Evolutionary conservation across 192 early-diverging fungal species (phyloP).

Genomic region (Coemansia biformis): DNA sequence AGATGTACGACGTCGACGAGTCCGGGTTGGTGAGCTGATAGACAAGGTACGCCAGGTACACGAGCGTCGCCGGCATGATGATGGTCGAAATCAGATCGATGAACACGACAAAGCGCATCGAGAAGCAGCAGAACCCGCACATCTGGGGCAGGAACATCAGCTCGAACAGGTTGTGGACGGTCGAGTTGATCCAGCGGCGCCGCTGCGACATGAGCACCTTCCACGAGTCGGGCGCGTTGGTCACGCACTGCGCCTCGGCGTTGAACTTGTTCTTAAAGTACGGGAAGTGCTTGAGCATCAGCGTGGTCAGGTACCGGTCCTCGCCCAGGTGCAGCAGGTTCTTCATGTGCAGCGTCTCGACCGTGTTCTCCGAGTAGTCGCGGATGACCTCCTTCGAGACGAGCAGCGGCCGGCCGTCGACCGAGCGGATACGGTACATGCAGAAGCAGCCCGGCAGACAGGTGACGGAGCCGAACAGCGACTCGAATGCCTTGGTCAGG

Average conservation of each 20-base stretch:
- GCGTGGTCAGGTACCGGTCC: slow-evolving; percentile 93
- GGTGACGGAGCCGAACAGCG: no score
- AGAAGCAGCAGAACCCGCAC: slow-evolving; percentile 97
- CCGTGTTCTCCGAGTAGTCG: slow-evolving; percentile 88
- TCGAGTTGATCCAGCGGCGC: slow-evolving; percentile 99
- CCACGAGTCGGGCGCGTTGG: slow-evolving; percentile 91
- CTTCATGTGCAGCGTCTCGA: slow-evolving; percentile 96
- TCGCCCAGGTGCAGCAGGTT: slow-evolving; percentile 96
- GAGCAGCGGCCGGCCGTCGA: slow-evolving; percentile 80
- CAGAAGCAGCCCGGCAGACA: no score
- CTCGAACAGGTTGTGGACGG: slow-evolving; percentile 96
- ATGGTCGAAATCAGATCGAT: slow-evolving; percentile 90
- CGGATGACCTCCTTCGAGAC: slow-evolving; percentile 75
- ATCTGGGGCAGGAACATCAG: slow-evolving; percentile 86
- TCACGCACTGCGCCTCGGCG: slow-evolving; percentile 85
- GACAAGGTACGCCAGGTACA: slow-evolving; percentile 84
- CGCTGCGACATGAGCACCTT: slow-evolving; percentile 91
- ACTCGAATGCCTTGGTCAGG: slow-evolving; percentile 87
- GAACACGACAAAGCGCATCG: slow-evolving; percentile 94
- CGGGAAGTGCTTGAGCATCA: slow-evolving; percentile 97
- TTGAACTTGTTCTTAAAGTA: slow-evolving; percentile 90
- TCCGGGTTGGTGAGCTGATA: slow-evolving; percentile 56
- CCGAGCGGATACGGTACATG: slow-evolving; percentile 94
- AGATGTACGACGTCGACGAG: slow-evolving; percentile 67
- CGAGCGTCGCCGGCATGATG: slow-evolving; percentile 85